These are phyloP conservation scores for Entrophospora sp. DNA, from an alignment of 192 early-diverging fungal species.

Conservation along the genomic window DNA sequence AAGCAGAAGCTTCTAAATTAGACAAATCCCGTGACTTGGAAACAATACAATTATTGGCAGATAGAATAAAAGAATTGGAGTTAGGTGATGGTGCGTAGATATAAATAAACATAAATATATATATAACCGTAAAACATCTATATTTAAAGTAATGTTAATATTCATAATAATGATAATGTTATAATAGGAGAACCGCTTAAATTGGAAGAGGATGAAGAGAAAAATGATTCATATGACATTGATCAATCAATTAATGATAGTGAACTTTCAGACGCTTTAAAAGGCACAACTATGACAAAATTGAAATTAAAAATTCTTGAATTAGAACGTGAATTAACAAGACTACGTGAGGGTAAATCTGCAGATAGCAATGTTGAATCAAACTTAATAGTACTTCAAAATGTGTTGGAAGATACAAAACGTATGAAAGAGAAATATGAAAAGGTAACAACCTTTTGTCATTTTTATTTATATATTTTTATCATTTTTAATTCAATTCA, in stretches of 20 bases:
- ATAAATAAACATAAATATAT: slow-evolving; percentile 18
- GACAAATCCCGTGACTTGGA: slow-evolving; percentile 65
- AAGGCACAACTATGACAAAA: slow-evolving; percentile 27
- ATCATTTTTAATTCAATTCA: neutral
- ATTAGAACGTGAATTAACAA: slow-evolving; percentile 52
- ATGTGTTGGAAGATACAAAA: slow-evolving; percentile 52
- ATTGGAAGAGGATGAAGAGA: slow-evolving; percentile 26
- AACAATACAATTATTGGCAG: slow-evolving; percentile 68
- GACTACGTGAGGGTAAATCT: slow-evolving; percentile 17
- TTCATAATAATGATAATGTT: too few species aligned
- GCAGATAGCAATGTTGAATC: slow-evolving; percentile 21
- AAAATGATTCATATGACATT: slow-evolving; percentile 20
- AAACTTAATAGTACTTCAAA: slow-evolving; percentile 40
- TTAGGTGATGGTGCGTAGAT: slow-evolving; percentile 39
- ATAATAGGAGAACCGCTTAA: slow-evolving; percentile 27
- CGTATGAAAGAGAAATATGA: slow-evolving; percentile 51
- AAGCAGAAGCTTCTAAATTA: slow-evolving; percentile 53
- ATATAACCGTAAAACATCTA: too few species aligned
- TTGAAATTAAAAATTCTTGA: slow-evolving; percentile 45
- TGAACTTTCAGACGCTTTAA: slow-evolving; percentile 22
- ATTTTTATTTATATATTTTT: too few species aligned
- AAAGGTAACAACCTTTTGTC: neutral
- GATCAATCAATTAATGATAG: slow-evolving; percentile 25
- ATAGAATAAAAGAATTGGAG: slow-evolving; percentile 74
- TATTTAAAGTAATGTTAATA: too few species aligned